Base-by-base conservation (phyloP, 163 green algal genomes). In the Scenedesmus sp. region DNA sequence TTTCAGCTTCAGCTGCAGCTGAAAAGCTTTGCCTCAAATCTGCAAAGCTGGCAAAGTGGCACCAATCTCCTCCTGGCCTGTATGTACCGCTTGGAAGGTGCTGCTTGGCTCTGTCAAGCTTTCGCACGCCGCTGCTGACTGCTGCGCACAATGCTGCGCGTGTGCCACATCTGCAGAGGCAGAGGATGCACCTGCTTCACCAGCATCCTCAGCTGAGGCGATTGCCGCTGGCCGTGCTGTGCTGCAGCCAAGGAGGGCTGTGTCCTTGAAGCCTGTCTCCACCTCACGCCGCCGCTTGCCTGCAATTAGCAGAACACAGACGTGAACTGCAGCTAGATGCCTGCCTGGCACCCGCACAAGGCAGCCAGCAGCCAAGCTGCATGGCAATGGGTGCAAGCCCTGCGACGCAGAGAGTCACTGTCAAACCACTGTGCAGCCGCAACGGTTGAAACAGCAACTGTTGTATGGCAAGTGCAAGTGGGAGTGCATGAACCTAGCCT, bases 201-300 rank as follows among this genome's bases (percentile, higher is more conserved):
- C 42, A 24, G 42, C 42, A 24, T 35, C 24, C 24, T 81, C 72
- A 65, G 78, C 42, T 37, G 78, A 5, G 12, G 78, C 6, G 40
- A 10, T 42, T 65, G 42, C 43, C 24, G 78, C 78, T 37, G 78
- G 78, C 37, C 35, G 35, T 10, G 70, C 33, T 65, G 42, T 24
- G 78, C 42, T 84, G 78, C 42, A 59, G 42, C 78, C 78, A 6
- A 65, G 7, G 16, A 90, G 72, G 3, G 72, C 85, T 56, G 87
- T 91, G 78, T 91, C 59, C 43, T 51, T 87, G 53, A 91, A 91
- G 16, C 87, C 87, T 3, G 43, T 81, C 30, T 91, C 87, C 26
- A 91, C 59, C 78, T 91, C 87, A 13, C 87, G 78, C 65, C 56
- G 53, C 49, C 79, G 44, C 78, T 87, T 87, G 44, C 72, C 85